Evolutionary conservation across 495 filamentous ascomycete genomes (phyloP), one percentile per base, ranked within the genome.

Genomic region (Aspergillus olivimuriae): DNA sequence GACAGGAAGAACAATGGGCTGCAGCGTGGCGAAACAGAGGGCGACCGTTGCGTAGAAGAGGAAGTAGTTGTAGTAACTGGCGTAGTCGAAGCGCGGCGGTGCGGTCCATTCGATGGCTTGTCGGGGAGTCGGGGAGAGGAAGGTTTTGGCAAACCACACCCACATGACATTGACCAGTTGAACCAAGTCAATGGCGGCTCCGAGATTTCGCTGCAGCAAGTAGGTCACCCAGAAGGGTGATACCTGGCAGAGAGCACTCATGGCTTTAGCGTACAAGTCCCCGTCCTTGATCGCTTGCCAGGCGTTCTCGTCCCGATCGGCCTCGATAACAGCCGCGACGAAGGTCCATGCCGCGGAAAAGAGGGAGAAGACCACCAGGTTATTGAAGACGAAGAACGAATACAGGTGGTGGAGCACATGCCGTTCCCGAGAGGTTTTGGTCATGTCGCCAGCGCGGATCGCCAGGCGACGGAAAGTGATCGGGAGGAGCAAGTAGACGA

Each of bases 301-400:
- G 16, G 78, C 74, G 48, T 75, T 68, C 19, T 70, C 56, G 15
- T 71, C 66, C 2, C 72, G 56, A 17, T 62, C 61, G 28, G 77
- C 73, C 14, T 73, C 58, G 44, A 94, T 69, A 41, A 92, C 81
- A 6, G 66, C 72, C 0, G 80, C 55, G 11, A 87, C 67, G 52
- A 87, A 87, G 2, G 65, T 72, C 83, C 86, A 95, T 8, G 87
- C 63, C 11, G 84, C 81, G 1, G 77, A 75, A 64, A 99, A 99
- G 14, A 95, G 65, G 15, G 89, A 94, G 68, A 96, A 96, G 45
- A 97, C 81, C 53, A 97, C 64, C 35, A 97, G 67, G 58, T 97
- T 96, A 72, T 99, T 99, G 76, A 99, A 87, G 35, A 97, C 80
- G 67, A 97, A 97, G 66, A 99, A 99, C 11, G 87, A 74, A 61